These are phyloP conservation scores for Croton laevigatus DNA, from an alignment of 441 rosid genomes.

Conservation along the genomic window DNA sequence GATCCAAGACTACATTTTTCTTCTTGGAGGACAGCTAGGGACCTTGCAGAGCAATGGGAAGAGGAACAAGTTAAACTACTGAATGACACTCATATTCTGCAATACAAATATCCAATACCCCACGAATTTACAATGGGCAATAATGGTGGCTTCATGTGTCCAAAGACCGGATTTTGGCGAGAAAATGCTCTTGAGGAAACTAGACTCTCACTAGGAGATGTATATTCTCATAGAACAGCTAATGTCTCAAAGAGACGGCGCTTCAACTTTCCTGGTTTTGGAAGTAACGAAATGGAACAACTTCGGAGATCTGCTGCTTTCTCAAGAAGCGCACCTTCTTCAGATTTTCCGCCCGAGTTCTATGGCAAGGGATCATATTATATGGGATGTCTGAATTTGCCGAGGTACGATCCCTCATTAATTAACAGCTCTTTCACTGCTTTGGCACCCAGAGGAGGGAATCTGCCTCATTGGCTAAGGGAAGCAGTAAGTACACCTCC, in stretches of 20 bases:
- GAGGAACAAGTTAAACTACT: conserved; percentile 70
- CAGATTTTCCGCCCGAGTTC: conserved; percentile 26
- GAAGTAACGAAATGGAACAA: conserved; percentile 26
- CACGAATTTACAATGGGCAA: conserved; percentile 22
- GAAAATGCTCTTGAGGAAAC: conserved; percentile 34
- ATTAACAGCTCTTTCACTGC: conserved; percentile 15
- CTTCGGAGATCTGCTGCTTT: conserved; percentile 15
- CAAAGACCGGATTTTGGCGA: conserved; percentile 19
- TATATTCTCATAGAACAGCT: conserved; percentile 27
- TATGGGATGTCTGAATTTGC: conserved; percentile 16
- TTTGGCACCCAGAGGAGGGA: conserved; percentile 23
- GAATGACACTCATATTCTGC: conserved; percentile 20
- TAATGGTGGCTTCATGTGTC: conserved; percentile 18
- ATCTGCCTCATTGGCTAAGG: conserved; percentile 45
- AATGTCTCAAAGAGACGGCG: conserved; percentile 22
- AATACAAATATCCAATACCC: conserved; percentile 20
- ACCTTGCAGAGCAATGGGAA: conserved; percentile 83
- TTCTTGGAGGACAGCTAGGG: conserved; percentile 55
- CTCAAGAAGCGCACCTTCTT: conserved; percentile 17
- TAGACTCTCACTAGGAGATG: conserved; percentile 38
- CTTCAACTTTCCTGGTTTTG: conserved; percentile 10
- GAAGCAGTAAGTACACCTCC: conserved; percentile 36
- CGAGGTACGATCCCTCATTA: conserved; percentile 19
- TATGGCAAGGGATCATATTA: conserved; percentile 19
- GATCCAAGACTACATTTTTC: conserved; percentile 82